These are phyloP conservation scores for Aegilops umbellulata DNA, from an alignment of 176 grass and related monocot species.

Conservation along the genomic window DNA sequence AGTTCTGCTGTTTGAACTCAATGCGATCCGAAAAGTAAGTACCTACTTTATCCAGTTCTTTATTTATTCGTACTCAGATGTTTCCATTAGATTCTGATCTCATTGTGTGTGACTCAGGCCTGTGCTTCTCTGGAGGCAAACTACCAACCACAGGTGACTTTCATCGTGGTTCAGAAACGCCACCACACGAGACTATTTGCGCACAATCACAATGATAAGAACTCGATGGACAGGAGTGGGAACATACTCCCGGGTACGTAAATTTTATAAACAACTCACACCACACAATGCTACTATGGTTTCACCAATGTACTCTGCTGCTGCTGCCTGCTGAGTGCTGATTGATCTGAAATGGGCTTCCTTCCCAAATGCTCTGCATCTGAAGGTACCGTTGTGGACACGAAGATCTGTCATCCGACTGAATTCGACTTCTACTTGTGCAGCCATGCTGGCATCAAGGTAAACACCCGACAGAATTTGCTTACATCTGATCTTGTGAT, in stretches of 20 bases:
- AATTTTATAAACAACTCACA: background rate
- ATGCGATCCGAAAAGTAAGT: slow-evolving; percentile 74
- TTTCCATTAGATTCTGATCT: background rate
- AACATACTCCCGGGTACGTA: slow-evolving; percentile 82
- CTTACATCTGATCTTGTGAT: background rate
- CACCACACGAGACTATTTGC: slow-evolving; percentile 92
- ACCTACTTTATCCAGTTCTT: background rate
- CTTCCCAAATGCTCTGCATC: background rate
- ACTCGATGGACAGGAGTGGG: slow-evolving; percentile 60
- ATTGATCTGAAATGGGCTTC: background rate
- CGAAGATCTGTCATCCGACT: slow-evolving; percentile 93
- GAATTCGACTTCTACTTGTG: slow-evolving; percentile 93
- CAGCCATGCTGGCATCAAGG: slow-evolving; percentile 94
- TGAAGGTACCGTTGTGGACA: slow-evolving; percentile 88
- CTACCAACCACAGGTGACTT: slow-evolving; percentile 79
- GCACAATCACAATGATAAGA: slow-evolving; percentile 63
- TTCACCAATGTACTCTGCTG: background rate
- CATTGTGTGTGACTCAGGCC: slow-evolving; percentile 48
- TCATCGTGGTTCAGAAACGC: slow-evolving; percentile 89
- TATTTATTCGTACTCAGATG: background rate
- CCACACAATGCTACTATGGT: background rate
- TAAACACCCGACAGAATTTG: background rate
- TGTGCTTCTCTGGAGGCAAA: slow-evolving; percentile 81
- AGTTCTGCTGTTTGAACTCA: slow-evolving; percentile 75
- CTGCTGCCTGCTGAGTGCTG: background rate